Evolutionary conservation across 192 early-diverging fungal species (phyloP), one percentile per base, ranked within the genome.

Genomic region (Mortierella antarctica): DNA sequence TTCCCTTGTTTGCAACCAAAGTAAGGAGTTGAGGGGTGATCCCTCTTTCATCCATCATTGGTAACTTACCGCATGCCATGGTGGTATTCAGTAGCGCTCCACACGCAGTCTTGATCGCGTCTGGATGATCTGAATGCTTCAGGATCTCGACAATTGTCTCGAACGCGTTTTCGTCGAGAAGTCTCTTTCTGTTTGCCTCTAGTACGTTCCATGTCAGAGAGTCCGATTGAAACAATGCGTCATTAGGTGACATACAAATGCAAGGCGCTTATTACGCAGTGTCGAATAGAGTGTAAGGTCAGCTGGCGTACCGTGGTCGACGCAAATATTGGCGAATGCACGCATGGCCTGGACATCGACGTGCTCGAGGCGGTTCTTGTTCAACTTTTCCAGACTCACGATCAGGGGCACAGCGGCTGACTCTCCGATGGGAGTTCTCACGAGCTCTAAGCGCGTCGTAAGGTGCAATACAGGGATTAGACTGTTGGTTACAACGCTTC

Each of bases 71-170:
- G 42, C 83, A 87, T 49, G 85, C 68, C 69, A 89, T 82, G 10
- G 86, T 83, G 8, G 77, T 73, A 47, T 89, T 89, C 40, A 88
- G 65, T 54, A 87, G 83, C 15, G 86, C 83, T 50, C 83, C 88
- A 70, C 82, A 81, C 0, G 77, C 71, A 8, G 83, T 87, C 48
- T 84, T 73, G 39, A 84, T 68, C 15, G 83, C 56, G 41, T 83
- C 75, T 58, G 82, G 56, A 21, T 84, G 41, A 5, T 74, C 70
- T 0, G 67, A 61, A 10, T 71, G 39, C 42, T 51, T 73, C 8
- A 88, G 74, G 62, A 63, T 62, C 10, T 53, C 44, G 8, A 83
- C 40, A 45, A 83, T 74, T 0, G 69, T 65, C 20, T 72, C 45
- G 23, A 87, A 79, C 11, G 83, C 74, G 40, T 73, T 74, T 15